Evolutionary conservation across 108 stramenopile genomes (phyloP).

Genomic region (Cylindrotheca fusiformis): DNA sequence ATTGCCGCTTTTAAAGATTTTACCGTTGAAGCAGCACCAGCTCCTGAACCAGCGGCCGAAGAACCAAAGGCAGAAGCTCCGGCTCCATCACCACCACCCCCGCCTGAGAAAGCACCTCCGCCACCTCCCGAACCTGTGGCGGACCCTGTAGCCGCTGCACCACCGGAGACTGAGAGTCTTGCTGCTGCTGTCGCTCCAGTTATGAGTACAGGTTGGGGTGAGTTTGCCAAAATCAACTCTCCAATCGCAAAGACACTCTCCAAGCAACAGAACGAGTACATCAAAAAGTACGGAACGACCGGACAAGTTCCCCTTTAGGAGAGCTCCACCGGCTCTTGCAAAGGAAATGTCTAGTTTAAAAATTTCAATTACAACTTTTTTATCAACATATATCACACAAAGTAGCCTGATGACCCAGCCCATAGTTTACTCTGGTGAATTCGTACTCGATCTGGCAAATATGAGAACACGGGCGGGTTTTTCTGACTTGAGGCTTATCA

Average conservation of each 20-base stretch:
- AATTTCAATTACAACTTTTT: too few species aligned
- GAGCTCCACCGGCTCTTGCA: too few species aligned
- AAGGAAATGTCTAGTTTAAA: too few species aligned
- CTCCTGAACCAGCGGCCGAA: slow-evolving; percentile 30
- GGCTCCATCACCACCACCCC: slow-evolving; percentile 27
- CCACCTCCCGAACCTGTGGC: slow-evolving; percentile 21
- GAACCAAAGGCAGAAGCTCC: slow-evolving; percentile 29
- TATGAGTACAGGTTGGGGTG: slow-evolving; percentile 52
- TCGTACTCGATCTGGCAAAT: slow-evolving; percentile 29
- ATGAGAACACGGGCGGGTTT: slow-evolving; percentile 42
- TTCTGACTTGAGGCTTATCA: slow-evolving; percentile 60
- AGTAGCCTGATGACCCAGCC: too few species aligned
- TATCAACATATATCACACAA: too few species aligned
- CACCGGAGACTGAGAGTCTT: slow-evolving; percentile 20
- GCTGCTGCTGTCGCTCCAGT: slow-evolving; percentile 37
- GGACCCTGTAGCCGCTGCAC: slow-evolving; percentile 20
- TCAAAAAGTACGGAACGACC: slow-evolving; percentile 75
- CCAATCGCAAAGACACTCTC: slow-evolving; percentile 72
- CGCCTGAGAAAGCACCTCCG: slow-evolving; percentile 24
- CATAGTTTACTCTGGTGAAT: slow-evolving; percentile 1
- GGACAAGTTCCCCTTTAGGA: slow-evolving; percentile 64
- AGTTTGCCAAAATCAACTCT: slow-evolving; percentile 52
- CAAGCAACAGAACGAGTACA: slow-evolving; percentile 64
- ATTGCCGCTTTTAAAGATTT: slow-evolving; percentile 85
- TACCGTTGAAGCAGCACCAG: slow-evolving; percentile 26